Base-by-base conservation (phyloP, 2,329 filamentous ascomycete genomes). In the Talaromyces sp. region DNA sequence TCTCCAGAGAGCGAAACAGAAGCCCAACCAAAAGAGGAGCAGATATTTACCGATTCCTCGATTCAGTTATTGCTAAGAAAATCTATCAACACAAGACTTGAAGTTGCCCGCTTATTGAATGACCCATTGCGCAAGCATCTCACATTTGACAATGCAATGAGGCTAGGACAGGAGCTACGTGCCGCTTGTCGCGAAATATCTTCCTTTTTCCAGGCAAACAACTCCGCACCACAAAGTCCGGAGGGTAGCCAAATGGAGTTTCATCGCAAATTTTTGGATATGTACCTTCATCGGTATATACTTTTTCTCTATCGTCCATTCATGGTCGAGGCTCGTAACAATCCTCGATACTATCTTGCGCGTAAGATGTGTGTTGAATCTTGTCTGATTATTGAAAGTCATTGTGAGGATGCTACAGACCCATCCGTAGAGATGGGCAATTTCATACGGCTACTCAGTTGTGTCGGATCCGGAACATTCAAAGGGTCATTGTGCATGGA, bases 401-500 rank as follows among this genome's bases (percentile, higher is more conserved):
- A 63, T 52, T 57, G 58, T 39, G 58, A 63, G 10, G 25, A 28
- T 8, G 28, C 28, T n/a, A 19, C 28, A n/a, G 51, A 58, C 28
- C 58, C 62, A 5, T 58, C 58, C 17, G 33, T 53, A 22, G 46
- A 54, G 9, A 19, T 28, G 19, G 41, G 59, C 17, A 62, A 65
- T 33, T 59, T 63, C 21, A 54, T 65, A 15, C 53, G 59, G 41
- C 39, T 51, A 13, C 57, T 66, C 10, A 57, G 51, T 35, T 45
- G 64, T 25, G 53, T 61, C 13, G 61, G 64, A 22, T 50, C 54
- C 15, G 62, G 62, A 8, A 50, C 64, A 10, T 66, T 67, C 57
- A 62, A 61, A 19, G 65, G 63, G 1, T 39, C 64, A n/a, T 56
- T 67, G 10, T 61, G 61, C 21, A 60, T 67, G 28, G 66, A 67